Base-by-base conservation (phyloP, 768 basidiomycete species). In the Gymnopilus junonius region DNA sequence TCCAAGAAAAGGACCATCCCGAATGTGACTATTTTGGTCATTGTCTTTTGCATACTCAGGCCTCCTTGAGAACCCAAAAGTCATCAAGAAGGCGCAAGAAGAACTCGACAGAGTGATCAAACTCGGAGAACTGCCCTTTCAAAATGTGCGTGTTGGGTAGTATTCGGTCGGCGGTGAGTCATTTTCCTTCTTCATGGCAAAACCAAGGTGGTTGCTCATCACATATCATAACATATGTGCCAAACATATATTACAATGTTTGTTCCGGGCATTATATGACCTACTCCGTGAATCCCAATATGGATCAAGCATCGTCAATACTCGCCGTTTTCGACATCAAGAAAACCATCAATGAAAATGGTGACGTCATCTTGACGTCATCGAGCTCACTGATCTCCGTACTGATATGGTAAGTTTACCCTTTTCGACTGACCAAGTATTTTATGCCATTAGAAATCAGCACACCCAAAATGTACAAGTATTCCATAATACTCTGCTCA, bases 81-180 rank as follows among this genome's bases (percentile, higher is more conserved):
- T 74, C 8, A 67, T 76, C 20, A 67, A 61, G 43, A 74, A 66
- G 48, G 78, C 77, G 3, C 78, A 79, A 60, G 64, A 54, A 7
- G 75, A 80, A 48, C 64, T 82, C 1, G 80, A 79, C 58, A 25
- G 67, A 15, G 72, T 78, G n/a, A 51, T 79, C 8, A 70, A 74
- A n/a, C 58, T 64, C 1, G 73, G 73, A 17, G 62, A 70, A 43
- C 65, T 81, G 8, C 80, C 80, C 0, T 74, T 50, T 72, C 75
- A 0, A 71, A 66, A 15, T 62, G 69, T 12, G 63, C 65, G 7
- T 73, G 70, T 20, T 79, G 71, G 60, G 78, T n/a, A 77, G 3
- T 77, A 76, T 56, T n/a, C n/a, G 77, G 77, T 15, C 62, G 75
- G 21, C 63, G 74, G 75, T 74, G 56, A 54, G 23, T 23, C 8